A percentile compares a stretch with the other conserved stretches of the same genome.
Conservation (phyloP, 306 rosid species). For the Prunus kanzakura region DNA sequence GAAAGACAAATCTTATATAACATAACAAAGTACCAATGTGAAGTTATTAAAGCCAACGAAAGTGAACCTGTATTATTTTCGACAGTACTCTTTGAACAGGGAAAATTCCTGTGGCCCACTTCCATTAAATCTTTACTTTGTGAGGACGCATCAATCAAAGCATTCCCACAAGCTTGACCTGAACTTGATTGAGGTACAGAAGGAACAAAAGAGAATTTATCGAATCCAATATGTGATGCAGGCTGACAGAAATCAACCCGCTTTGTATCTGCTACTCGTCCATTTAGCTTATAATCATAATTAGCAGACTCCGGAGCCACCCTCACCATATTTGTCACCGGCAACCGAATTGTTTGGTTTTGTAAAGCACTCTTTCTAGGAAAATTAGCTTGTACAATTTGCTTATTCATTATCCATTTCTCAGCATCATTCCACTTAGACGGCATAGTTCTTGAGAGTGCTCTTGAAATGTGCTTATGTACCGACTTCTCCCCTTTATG, state of each 20-base stretch:
- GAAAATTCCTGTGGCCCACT: slow-evolving; percentile 30
- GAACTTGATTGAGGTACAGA: slow-evolving; percentile 35
- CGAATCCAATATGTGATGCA: slow-evolving; percentile 48
- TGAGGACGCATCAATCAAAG: slow-evolving; percentile 42
- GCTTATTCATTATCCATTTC: slow-evolving; percentile 90
- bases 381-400: slow-evolving; percentile 37
- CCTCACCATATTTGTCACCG: slow-evolving; percentile 50
- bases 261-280: slow-evolving; percentile 58
- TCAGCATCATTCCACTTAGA: slow-evolving; percentile 98
- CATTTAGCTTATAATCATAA: slow-evolving; percentile 48
- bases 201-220: slow-evolving; percentile 72
- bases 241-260: slow-evolving; percentile 75
- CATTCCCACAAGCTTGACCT: slow-evolving; percentile 46
- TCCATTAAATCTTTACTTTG: slow-evolving; percentile 62
- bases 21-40: neutral
- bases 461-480: slow-evolving; percentile 51
- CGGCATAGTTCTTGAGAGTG: slow-evolving; percentile 70
- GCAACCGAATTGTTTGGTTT: slow-evolving; percentile 57
- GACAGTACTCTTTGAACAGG: slow-evolving; percentile 28
- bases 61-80: slow-evolving; percentile 59
- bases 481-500: slow-evolving; percentile 74
- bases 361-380: slow-evolving; percentile 51
- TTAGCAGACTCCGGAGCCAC: slow-evolving; percentile 71
- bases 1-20: neutral
- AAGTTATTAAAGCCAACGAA: neutral